Evolutionary conservation across 2,329 filamentous ascomycete species (phyloP).

Genomic region (Sporothrix pallida): DNA sequence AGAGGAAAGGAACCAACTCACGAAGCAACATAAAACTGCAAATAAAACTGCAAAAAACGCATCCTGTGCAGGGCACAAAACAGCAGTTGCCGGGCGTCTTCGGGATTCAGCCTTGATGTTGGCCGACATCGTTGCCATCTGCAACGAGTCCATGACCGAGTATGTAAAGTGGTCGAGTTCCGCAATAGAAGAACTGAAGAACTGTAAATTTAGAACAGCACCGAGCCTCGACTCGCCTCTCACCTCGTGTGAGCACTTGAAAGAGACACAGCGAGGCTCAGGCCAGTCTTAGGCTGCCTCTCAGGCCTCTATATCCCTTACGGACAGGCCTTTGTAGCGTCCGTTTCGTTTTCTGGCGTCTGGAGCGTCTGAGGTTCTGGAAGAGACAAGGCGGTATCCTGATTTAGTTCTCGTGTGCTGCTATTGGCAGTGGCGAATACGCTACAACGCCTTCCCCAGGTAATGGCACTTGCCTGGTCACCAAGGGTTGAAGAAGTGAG

Average conservation of each 20-base stretch:
- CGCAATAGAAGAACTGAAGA: not conserved
- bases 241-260: not conserved
- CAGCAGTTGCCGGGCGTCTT: conserved; percentile 13
- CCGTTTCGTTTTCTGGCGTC: conserved; percentile 11
- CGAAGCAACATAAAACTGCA: not conserved
- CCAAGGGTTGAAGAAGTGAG: not conserved
- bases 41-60: not conserved
- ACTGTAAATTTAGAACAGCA: conserved; percentile 5
- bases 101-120: conserved; percentile 19
- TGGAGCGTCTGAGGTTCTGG: not conserved
- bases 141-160: not conserved
- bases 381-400: not conserved
- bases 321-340: conserved; percentile 18
- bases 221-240: not conserved
- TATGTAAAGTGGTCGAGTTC: not conserved
- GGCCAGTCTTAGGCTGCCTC: not conserved
- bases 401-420: not conserved
- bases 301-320: not conserved
- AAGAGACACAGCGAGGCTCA: not conserved
- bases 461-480: not conserved
- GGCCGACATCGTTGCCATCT: conserved; percentile 2
- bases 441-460: conserved; percentile 10
- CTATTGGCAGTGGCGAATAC: conserved; percentile 24
- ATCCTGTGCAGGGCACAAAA: not conserved
- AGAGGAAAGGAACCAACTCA: not conserved